Evolutionary conservation across 2,329 filamentous ascomycete species (phyloP).

Genomic region (Colletotrichum gloeosporioides): DNA sequence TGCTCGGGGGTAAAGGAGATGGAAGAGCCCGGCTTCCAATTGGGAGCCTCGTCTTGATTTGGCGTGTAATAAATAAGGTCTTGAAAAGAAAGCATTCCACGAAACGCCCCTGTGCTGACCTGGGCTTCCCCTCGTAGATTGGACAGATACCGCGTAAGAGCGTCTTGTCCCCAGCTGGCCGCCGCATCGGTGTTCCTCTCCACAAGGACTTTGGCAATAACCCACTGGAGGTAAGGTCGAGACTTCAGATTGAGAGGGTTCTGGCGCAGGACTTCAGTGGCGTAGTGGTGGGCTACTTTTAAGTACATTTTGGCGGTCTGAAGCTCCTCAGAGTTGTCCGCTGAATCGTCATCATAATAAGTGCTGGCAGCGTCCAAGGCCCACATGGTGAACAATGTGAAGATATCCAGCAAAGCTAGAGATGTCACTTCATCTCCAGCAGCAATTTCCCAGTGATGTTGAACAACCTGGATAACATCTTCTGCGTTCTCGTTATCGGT

Average conservation of each 20-base stretch:
- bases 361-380: background rate
- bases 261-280: background rate
- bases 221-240: background rate
- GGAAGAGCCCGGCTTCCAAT: background rate
- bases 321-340: background rate
- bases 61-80: too few species aligned
- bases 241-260: background rate
- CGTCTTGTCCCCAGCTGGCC: accelerated
- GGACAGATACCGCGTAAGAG: accelerated
- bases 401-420: background rate
- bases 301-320: background rate
- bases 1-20: background rate
- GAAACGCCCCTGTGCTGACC: accelerated
- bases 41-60: background rate
- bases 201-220: background rate
- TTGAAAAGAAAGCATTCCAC: too few species aligned
- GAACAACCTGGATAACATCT: accelerated
- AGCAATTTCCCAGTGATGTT: background rate
- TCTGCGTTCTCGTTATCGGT: accelerated
- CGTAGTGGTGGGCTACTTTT: background rate
- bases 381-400: background rate
- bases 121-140: background rate
- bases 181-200: background rate
- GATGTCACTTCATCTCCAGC: background rate
- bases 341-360: too few species aligned